Base-by-base conservation (phyloP, 2,329 filamentous ascomycete species). In the Beauveria varroae region DNA sequence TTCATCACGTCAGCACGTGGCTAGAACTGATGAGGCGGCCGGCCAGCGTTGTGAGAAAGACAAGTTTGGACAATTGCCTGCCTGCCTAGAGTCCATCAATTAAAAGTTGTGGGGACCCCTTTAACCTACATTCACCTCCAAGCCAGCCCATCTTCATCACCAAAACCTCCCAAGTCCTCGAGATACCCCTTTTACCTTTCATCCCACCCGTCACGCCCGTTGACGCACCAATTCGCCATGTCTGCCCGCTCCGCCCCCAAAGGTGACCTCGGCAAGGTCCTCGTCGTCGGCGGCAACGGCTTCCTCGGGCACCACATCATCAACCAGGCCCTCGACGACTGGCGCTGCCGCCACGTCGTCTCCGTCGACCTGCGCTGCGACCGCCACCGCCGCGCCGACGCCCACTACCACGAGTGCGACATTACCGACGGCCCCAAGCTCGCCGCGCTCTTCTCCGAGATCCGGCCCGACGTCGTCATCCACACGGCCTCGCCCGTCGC, bases 251-350 rank as follows among this genome's bases (percentile, higher is more conserved):
- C 73, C 74, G 65, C 24, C 14, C 40, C 58, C 50, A 74, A 79
- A 67, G 74, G 74, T 64, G 65, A 73, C 60, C 79, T 92, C 57
- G 89, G 89, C 71, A 85, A 82, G 65, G 88, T 92, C 69, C 81
- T 93, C 67, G 86, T 95, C 67, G 86, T 93, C 67, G 90, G 90
- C 69, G 90, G 90, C 71, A 93, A 90, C 72, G 90, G 90, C 66
- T 93, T 95, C 76, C 82, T 95, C 18, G 90, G 90, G 72, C 87
- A 90, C 76, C 89, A 93, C 76, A 87, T 93, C 67, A 87, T 93
- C 71, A 84, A 87, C 74, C 82, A 90, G 70, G 81, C 91, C 62
- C 79, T 90, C 68, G 81, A 83, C 47, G 69, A 70, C 46, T 79
- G 76, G 76, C 70, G 69, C 62, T 78, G 79, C 64, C 75, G 74